phyloP scores from a whole-genome alignment of 2,329 filamentous ascomycete species.

The Proliferodiscus dingleyae region DNA sequence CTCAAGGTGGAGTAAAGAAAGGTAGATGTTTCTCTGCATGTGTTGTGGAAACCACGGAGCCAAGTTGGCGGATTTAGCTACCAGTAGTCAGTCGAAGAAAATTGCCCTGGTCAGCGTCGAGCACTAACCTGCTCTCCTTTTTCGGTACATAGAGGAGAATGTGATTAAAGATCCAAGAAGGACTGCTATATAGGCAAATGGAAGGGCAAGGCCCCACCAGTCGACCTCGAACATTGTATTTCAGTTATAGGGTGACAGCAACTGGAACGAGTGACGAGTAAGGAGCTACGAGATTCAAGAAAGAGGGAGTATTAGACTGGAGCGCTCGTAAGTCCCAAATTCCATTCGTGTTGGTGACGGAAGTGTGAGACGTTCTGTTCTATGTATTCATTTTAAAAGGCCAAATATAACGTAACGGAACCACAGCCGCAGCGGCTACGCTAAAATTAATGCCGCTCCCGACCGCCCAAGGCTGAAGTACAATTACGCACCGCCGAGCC shows the following conservation, averaged over 20 bases:
- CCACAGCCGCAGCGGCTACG: too few relatives aligned
- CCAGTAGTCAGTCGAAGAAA: constrained; percentile 20
- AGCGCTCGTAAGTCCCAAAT: too few relatives aligned
- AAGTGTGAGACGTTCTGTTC: too few relatives aligned
- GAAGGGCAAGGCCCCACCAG: constrained; percentile 81
- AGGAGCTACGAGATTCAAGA: too few relatives aligned
- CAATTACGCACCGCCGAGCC: not conserved
- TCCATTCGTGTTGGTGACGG: too few relatives aligned
- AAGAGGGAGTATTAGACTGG: too few relatives aligned
- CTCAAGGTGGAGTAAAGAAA: constrained; percentile 80
- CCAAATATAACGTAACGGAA: too few relatives aligned
- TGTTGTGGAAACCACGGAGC: constrained; percentile 93
- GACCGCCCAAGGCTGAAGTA: not conserved
- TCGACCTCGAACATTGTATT: constrained; percentile 45
- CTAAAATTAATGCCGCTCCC: not conserved
- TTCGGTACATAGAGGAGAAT: constrained; percentile 89
- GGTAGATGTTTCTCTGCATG: constrained; percentile 88
- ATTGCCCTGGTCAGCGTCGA: constrained; percentile 3
- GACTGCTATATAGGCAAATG: constrained; percentile 83
- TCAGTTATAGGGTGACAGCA: constrained; percentile 2
- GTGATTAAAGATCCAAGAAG: constrained; percentile 84
- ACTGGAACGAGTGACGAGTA: too few relatives aligned
- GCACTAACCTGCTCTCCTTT: constrained; percentile 74
- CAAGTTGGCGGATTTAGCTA: constrained; percentile 75
- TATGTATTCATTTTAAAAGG: too few relatives aligned